These are phyloP conservation scores for Microbotryum silenes-acaulis DNA, from an alignment of 1,284 basidiomycete species.

Conservation along the genomic window DNA sequence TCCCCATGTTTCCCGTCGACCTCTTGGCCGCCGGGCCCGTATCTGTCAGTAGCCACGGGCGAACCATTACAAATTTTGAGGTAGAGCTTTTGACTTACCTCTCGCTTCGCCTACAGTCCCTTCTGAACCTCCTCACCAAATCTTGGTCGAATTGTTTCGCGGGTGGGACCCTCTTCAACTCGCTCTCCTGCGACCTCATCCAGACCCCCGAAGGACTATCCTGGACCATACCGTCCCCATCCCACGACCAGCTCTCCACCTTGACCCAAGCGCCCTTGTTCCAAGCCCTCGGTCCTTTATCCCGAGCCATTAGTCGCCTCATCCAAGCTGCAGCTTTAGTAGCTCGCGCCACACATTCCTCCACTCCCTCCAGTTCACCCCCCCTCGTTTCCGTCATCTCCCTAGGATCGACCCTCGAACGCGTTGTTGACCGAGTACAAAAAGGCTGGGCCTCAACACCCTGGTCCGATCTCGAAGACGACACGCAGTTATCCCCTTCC, in stretches of 20 bases:
- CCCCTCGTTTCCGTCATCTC: slow-evolving; percentile 10
- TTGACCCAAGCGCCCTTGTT: slow-evolving; percentile 10
- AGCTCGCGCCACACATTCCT: background rate
- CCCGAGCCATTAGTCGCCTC: slow-evolving; percentile 29
- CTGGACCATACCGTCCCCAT: slow-evolving; percentile 23
- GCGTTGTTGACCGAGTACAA: slow-evolving; percentile 7
- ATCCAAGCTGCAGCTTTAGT: slow-evolving; percentile 18
- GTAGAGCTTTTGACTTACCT: no score
- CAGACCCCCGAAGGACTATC: slow-evolving; percentile 11
- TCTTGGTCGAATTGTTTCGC: slow-evolving; percentile 23
- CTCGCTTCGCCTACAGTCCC: background rate
- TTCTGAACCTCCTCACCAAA: slow-evolving; percentile 11
- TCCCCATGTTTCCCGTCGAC: slow-evolving; percentile 19
- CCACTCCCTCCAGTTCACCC: background rate
- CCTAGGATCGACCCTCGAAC: slow-evolving; percentile 10
- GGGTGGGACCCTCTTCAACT: slow-evolving; percentile 26
- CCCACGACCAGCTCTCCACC: slow-evolving; percentile 12
- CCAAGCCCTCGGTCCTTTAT: slow-evolving; percentile 26
- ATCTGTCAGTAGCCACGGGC: slow-evolving; percentile 4
- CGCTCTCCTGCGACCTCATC: slow-evolving; percentile 20
- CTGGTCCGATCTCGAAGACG: slow-evolving; percentile 28
- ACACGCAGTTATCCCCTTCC: slow-evolving; percentile 15
- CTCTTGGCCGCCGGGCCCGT: slow-evolving; percentile 6
- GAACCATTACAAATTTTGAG: background rate
- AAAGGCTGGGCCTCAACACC: slow-evolving; percentile 20